Conservation (phyloP, 306 rosid genomes). For the Astragalus glycyphyllos region DNA sequence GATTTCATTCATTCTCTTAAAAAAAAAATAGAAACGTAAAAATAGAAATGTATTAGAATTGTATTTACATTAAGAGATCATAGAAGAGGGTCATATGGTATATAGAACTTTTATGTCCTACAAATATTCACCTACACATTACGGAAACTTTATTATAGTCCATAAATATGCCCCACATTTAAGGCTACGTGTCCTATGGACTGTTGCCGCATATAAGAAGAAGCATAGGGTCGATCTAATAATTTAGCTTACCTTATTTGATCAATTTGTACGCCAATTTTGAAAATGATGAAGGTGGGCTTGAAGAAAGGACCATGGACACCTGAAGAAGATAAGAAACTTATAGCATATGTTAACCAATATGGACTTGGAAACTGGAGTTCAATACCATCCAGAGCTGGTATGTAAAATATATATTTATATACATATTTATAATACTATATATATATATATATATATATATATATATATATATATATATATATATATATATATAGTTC, state of each 20-base stretch:
- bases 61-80: too few species aligned
- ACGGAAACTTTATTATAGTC: neutral
- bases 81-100: too few species aligned
- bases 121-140: neutral
- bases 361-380: slow-evolving; percentile 44
- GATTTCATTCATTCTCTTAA: too few species aligned
- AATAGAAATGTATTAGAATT: too few species aligned
- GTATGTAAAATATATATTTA: slow-evolving; percentile 1
- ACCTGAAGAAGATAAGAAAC: slow-evolving; percentile 41
- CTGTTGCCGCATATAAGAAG: neutral
- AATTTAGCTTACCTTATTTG: neutral
- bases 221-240: too few species aligned
- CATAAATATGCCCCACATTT: neutral
- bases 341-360: slow-evolving; percentile 10
- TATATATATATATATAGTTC: neutral
- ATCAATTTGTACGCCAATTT: neutral
- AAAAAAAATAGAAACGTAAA: too few species aligned
- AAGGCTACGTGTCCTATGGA: neutral
- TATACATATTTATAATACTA: too few species aligned
- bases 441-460: too few species aligned
- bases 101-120: too few species aligned
- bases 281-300: slow-evolving; percentile 38
- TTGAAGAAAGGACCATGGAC: slow-evolving; percentile 49
- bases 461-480: neutral
- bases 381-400: slow-evolving; percentile 43